Conservation (phyloP, 345 rosid genomes). For the Populus deltoides region DNA sequence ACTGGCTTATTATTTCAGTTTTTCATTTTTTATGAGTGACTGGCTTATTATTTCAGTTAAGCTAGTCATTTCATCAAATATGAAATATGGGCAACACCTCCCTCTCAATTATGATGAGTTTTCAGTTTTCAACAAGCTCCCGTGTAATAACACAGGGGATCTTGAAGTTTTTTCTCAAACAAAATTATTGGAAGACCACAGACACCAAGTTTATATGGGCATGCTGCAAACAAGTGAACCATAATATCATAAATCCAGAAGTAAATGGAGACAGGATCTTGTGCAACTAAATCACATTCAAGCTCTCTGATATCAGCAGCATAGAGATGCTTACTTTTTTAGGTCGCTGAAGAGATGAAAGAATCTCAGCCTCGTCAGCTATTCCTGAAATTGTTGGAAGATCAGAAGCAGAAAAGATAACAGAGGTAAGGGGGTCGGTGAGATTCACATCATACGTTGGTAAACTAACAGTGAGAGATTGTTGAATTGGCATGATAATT, state of each 20-base stretch:
- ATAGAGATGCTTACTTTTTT: conserved; percentile 55
- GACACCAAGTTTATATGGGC: neutral
- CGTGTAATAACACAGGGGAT: too few relatives aligned
- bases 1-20: too few relatives aligned
- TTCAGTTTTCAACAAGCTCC: too few relatives aligned
- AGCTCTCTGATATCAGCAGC: neutral
- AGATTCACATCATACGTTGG: conserved; percentile 56
- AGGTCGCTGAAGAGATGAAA: conserved; percentile 92
- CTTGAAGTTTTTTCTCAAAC: neutral
- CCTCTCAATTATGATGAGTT: too few relatives aligned
- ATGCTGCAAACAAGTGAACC: conserved; percentile 6
- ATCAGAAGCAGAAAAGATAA: conserved; percentile 69
- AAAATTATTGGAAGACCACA: neutral
- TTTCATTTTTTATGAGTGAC: too few relatives aligned
- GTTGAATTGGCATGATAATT: conserved; percentile 88
- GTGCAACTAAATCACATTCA: too few relatives aligned
- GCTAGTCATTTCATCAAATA: too few relatives aligned
- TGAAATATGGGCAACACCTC: too few relatives aligned
- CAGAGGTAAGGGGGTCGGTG: conserved; percentile 47
- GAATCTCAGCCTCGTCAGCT: conserved; percentile 96
- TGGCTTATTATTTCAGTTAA: too few relatives aligned
- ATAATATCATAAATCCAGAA: neutral
- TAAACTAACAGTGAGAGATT: conserved; percentile 82
- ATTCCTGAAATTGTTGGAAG: conserved; percentile 87
- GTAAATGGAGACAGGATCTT: neutral